Evolutionary conservation across 345 rosid genomes (phyloP).

Genomic region (Boechera retrofracta): DNA sequence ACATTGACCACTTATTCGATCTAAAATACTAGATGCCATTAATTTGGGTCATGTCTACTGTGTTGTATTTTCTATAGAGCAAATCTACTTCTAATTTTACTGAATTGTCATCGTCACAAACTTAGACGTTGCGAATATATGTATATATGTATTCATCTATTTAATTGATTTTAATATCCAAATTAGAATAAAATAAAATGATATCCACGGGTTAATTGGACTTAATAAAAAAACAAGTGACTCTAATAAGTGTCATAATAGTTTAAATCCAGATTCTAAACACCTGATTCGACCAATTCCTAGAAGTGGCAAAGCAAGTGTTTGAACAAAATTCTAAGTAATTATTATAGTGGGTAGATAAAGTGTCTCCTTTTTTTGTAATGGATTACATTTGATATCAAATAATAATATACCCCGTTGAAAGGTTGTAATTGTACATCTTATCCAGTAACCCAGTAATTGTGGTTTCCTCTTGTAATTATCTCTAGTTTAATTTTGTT

Average conservation of each 20-base stretch:
- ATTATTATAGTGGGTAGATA: constrained; percentile 14
- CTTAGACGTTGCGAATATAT: neutral
- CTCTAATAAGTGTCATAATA: constrained; percentile 13
- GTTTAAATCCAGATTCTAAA: constrained; percentile 17
- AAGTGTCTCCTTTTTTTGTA: constrained; percentile 10
- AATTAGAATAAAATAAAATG: neutral
- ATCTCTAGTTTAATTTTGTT: constrained; percentile 5
- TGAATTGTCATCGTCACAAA: neutral
- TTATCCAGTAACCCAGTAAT: constrained; percentile 5
- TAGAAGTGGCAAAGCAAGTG: constrained; percentile 19
- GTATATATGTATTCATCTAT: no score
- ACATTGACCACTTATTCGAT: no score
- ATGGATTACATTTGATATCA: constrained; percentile 25
- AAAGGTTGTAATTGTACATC: constrained; percentile 16
- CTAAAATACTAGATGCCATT: neutral
- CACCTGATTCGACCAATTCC: constrained; percentile 1
- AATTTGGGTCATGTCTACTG: neutral
- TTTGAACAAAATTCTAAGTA: neutral
- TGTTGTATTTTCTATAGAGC: neutral
- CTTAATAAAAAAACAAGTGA: neutral
- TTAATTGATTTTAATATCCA: neutral
- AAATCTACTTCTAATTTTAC: neutral
- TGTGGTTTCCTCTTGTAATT: neutral
- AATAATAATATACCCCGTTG: neutral
- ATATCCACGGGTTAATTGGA: neutral